These are phyloP conservation scores for Amphicarpaea edgeworthii DNA, from an alignment of 306 rosid genomes.

Conservation along the genomic window DNA sequence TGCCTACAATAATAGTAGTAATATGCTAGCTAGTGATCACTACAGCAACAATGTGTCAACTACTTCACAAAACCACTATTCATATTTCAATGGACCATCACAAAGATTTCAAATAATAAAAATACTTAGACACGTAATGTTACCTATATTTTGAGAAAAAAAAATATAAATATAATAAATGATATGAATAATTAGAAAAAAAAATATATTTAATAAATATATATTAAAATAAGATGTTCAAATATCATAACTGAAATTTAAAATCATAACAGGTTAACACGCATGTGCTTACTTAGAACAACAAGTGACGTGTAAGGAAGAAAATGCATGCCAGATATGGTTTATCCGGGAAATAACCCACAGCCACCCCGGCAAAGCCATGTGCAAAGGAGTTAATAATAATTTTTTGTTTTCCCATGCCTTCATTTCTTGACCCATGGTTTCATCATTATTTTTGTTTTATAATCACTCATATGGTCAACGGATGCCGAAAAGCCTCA, in stretches of 20 bases:
- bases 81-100: neutral
- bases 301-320: neutral
- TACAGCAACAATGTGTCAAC: neutral
- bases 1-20: neutral
- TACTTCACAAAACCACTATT: neutral
- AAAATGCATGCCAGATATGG: neutral
- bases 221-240: too few relatives aligned
- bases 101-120: neutral
- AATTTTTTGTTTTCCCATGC: too few relatives aligned
- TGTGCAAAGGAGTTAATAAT: constrained; percentile 11
- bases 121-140: too few relatives aligned
- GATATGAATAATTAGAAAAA: too few relatives aligned
- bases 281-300: neutral
- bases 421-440: neutral
- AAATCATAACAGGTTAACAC: too few relatives aligned
- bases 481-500: neutral
- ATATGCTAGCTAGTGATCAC: neutral
- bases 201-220: too few relatives aligned
- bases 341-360: neutral
- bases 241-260: too few relatives aligned
- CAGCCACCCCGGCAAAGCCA: constrained; percentile 23
- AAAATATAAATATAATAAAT: too few relatives aligned
- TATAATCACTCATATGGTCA: neutral
- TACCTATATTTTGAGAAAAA: too few relatives aligned
- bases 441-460: neutral